Evolutionary conservation across 2,329 filamentous ascomycete genomes (phyloP), one percentile per base, ranked within the genome.

Genomic region (Lecanosticta acicola): DNA sequence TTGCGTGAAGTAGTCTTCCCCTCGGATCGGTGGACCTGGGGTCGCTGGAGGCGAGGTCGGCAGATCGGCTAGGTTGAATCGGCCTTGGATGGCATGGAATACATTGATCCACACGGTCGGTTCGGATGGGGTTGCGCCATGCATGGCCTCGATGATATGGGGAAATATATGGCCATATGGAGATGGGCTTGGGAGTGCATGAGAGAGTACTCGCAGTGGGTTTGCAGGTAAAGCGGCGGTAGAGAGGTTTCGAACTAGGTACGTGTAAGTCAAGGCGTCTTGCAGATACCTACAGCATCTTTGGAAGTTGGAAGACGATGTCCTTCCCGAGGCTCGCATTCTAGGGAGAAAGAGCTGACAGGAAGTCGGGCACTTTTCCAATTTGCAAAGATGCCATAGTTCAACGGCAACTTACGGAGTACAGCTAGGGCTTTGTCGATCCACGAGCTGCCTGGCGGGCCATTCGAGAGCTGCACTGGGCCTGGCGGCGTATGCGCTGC

Each of bases 11-110:
- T 83, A 83, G 48, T 81, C 78, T 21, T 80, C 74, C 21, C 72
- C 72, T 16, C 71, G 71, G 29, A 74, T 68, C 1, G 68, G 64
- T 3, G 68, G 69, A 8, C 70, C 71, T 10, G 80, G 80, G 2
- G 80, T 82, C 41, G 70, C 75, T 3, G 79, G 78, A 7, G 80
- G 80, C n/a, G 80, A 82, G 21, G 73, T 77, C 5, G 80, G 80
- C 3, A 83, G 69, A 53, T 81, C 79, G 16, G 73, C 72, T 29
- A 83, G 70, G 45, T 74, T 81, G 65, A 81, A 82, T 42, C 76
- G 75, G 33, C 77, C 76, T 8, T 78, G 79, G 1, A 82, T 76
- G 1, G 79, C 80, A 57, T 83, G 79, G 43, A 79, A 80, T 40
- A 83, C 75, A 48, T 80, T 81, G 63, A 83, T 80, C 68, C 79